Conservation (phyloP, 495 filamentous ascomycete species). For the Xylaria grammica region DNA sequence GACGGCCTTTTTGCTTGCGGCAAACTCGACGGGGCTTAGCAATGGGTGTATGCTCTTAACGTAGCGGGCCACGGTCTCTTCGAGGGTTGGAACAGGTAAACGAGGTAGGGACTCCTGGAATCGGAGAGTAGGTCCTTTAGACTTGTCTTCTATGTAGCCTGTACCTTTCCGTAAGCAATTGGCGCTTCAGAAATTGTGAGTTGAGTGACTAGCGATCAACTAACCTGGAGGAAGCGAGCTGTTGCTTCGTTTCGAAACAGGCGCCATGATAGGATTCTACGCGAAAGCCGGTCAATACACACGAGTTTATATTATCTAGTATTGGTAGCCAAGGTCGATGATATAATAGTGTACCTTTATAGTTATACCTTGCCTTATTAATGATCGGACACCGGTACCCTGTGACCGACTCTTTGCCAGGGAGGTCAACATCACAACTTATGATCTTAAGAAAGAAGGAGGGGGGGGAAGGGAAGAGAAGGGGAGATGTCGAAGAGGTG, state of each 20-base stretch:
- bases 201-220: slow-evolving; percentile 27
- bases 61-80: slow-evolving; percentile 91
- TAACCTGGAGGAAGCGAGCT: slow-evolving; percentile 65
- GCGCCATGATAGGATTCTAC: slow-evolving; percentile 58
- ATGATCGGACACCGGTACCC: slow-evolving; percentile 45
- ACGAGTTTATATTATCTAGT: background rate
- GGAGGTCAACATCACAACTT: slow-evolving; percentile 51
- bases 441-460: slow-evolving; percentile 17
- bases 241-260: slow-evolving; percentile 57
- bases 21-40: slow-evolving; percentile 72
- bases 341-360: slow-evolving; percentile 33
- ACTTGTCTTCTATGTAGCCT: slow-evolving; percentile 92
- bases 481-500: slow-evolving; percentile 12
- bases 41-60: slow-evolving; percentile 90
- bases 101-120: slow-evolving; percentile 95
- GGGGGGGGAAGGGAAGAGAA: slow-evolving; percentile 25
- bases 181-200: slow-evolving; percentile 15
- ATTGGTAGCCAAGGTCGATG: slow-evolving; percentile 5
- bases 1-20: slow-evolving; percentile 79
- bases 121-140: slow-evolving; percentile 90
- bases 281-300: slow-evolving; percentile 9
- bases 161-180: slow-evolving; percentile 21
- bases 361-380: slow-evolving; percentile 33
- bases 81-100: slow-evolving; percentile 88
- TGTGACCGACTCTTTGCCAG: slow-evolving; percentile 50